Evolutionary conservation across 208 protist species (phyloP).

Genomic region (Trypanosoma melophagium): DNA sequence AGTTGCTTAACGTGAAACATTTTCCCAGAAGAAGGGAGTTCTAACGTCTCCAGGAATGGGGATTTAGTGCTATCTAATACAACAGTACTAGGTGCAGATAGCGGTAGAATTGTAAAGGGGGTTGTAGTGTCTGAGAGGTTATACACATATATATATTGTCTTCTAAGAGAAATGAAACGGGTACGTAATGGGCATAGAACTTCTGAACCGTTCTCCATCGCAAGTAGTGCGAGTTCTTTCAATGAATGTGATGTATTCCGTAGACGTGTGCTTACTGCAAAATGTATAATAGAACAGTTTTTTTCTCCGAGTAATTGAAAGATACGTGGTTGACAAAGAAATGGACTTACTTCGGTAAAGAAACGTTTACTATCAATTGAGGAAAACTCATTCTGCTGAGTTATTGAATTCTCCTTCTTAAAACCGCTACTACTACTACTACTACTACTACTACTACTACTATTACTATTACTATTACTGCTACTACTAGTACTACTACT

Average conservation of each 20-base stretch:
- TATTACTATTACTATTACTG: constrained; percentile 15
- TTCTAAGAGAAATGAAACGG: constrained; percentile 38
- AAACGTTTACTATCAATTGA: background rate
- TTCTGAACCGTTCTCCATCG: background rate
- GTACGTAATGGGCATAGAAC: constrained; percentile 42
- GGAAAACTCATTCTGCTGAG: background rate
- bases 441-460: constrained; percentile 1
- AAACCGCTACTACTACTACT: background rate
- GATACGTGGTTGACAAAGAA: background rate
- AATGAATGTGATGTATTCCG: background rate
- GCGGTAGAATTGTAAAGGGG: background rate
- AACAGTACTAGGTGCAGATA: background rate
- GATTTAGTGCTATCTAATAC: background rate
- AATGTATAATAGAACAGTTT: constrained; percentile 46
- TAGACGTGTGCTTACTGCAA: constrained; percentile 16
- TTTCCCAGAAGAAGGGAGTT: background rate
- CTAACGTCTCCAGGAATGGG: background rate
- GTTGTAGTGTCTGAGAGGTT: constrained; percentile 17
- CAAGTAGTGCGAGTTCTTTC: background rate
- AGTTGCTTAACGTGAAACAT: background rate
- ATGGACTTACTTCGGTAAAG: background rate
- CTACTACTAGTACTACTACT: constrained; percentile 14
- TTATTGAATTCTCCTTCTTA: background rate
- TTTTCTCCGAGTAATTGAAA: constrained; percentile 28
- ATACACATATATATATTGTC: constrained; percentile 59